These are phyloP conservation scores for Ophiostoma triangulosporum DNA, from an alignment of 2,329 filamentous ascomycete genomes.

Conservation along the genomic window DNA sequence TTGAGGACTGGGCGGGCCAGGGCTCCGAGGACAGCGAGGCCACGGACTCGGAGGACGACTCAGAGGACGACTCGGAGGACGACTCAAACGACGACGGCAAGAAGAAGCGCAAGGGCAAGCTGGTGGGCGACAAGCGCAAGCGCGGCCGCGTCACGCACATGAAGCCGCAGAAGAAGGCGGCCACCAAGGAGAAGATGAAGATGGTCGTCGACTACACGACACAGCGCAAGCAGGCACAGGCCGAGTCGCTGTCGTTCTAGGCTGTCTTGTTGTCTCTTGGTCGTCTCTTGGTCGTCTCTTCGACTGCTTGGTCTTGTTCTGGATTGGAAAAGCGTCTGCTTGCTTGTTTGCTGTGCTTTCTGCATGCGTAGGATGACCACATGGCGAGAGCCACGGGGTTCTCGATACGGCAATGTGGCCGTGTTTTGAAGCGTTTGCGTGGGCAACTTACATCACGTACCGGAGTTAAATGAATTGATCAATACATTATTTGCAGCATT, in stretches of 20 bases:
- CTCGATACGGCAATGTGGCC: no score
- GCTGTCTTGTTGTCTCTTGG: background rate
- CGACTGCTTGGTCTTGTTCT: background rate
- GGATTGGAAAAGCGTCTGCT: background rate
- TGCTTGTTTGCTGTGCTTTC: no score
- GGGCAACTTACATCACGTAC: no score
- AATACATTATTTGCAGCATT: no score
- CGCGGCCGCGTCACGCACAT: constrained; percentile 34
- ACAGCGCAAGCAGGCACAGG: constrained; percentile 5
- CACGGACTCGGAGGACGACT: constrained; percentile 44
- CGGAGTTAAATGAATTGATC: no score
- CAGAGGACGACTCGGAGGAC: constrained; percentile 43
- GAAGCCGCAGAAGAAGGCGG: constrained; percentile 49
- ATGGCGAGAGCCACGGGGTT: no score
- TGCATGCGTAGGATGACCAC: no score
- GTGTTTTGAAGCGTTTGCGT: no score
- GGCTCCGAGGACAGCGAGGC: constrained; percentile 48
- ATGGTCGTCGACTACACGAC: constrained; percentile 10
- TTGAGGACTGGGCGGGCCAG: constrained; percentile 87
- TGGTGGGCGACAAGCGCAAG: constrained; percentile 40
- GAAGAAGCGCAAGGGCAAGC: constrained; percentile 37
- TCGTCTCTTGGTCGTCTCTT: background rate
- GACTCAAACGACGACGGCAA: constrained; percentile 36
- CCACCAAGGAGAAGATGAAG: constrained; percentile 14
- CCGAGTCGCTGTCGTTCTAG: constrained; percentile 5